A percentile compares a stretch with the other conserved stretches of the same genome.
Conservation (phyloP, 148 eudicot species). For the Simmondsia chinensis region DNA sequence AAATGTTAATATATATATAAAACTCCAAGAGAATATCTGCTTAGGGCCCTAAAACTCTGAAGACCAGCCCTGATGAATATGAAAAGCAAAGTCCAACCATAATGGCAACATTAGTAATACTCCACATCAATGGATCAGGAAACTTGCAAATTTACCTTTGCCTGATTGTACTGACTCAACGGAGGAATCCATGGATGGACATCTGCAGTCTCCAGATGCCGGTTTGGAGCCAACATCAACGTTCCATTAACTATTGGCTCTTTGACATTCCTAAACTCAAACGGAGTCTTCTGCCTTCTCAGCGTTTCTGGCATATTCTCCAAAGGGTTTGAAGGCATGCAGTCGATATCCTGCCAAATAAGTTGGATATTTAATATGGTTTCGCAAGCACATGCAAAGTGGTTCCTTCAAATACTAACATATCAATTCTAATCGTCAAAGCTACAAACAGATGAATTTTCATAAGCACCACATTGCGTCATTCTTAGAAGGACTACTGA, state of each 20-base stretch:
- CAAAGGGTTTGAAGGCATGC: conserved; percentile 77
- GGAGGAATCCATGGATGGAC: conserved; percentile 19
- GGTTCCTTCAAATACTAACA: too few relatives aligned
- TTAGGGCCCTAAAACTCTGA: too few relatives aligned
- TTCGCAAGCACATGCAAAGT: too few relatives aligned
- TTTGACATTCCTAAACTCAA: conserved; percentile 29
- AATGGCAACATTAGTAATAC: too few relatives aligned
- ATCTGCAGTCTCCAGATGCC: conserved; percentile 23
- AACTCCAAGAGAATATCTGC: too few relatives aligned
- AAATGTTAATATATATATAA: too few relatives aligned
- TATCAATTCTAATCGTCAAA: too few relatives aligned
- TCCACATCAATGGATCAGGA: not conserved
- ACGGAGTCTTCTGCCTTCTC: conserved; percentile 31
- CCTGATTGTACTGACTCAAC: conserved; percentile 33
- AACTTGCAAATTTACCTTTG: conserved; percentile 34
- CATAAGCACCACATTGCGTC: too few relatives aligned
- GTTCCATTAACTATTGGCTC: conserved; percentile 32
- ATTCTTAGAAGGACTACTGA: too few relatives aligned
- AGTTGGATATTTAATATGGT: not conserved
- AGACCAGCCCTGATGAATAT: too few relatives aligned
- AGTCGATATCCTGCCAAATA: conserved; percentile 75
- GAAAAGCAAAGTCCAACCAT: too few relatives aligned
- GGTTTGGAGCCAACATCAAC: conserved; percentile 20
- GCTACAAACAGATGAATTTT: too few relatives aligned
- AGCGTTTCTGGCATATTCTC: conserved; percentile 73